Evolutionary conservation across 768 basidiomycete genomes (phyloP), one percentile per base, ranked within the genome.

Genomic region (Trametopsis cervina): DNA sequence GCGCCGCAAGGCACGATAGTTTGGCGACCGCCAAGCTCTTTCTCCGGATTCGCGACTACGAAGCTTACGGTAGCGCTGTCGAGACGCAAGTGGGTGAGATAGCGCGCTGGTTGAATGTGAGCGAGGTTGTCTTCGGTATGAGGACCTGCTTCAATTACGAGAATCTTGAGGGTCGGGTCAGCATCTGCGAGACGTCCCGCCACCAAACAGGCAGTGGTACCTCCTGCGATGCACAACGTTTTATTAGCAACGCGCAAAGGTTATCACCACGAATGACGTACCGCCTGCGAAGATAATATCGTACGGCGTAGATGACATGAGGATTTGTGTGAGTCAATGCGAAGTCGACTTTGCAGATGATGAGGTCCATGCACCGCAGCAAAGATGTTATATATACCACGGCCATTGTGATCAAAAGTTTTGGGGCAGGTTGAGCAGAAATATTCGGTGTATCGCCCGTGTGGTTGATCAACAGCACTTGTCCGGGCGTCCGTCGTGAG

Each of bases 101-200:
- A 79, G 17, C 70, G 69, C 2, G 67, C 79, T 0, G 83, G 81
- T 39, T 81, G 80, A 4, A 68, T 60, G 54, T 82, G 77, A 1
- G 52, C 49, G 10, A 61, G 66, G 7, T 74, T 18, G 24, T 80
- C 69, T 24, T 66, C 59, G 1, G 75, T 74, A 51, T 76, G 70
- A 6, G 70, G 68, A 2, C 82, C 83, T 7, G 74, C 69, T 63
- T 85, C 83, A 12, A 84, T 59, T 35, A 83, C 57, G 10, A 84
- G 73, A 39, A 84, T 79, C 55, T 69, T 77, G 44, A 85, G 60
- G 2, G 62, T 58, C 0, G 78, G 73, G 38, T 79, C 72, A 0
- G 78, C 75, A 0, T 66, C 69, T 0, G 74, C 66, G 2, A 85
- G 69, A 26, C 80, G 72, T 0, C 74, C 70, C 6, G 77, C 81